Evolutionary conservation across 805 yeast species (phyloP), one percentile per base, ranked within the genome.

Genomic region (Candida bentonensis): DNA sequence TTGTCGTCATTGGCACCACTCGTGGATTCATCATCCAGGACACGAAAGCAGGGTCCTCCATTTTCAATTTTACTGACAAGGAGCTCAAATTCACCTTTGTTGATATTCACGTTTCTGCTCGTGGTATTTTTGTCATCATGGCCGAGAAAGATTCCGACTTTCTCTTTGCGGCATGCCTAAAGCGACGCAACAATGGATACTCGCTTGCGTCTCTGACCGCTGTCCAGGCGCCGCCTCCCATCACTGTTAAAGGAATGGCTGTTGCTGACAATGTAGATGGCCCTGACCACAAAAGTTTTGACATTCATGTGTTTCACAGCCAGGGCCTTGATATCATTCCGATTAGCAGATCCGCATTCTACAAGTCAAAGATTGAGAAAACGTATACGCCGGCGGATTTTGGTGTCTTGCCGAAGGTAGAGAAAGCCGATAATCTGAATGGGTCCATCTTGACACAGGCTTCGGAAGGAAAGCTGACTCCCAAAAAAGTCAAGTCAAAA

Each of bases 301-400:
- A 30, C n/a, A 4, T 30, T 4, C 36, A 30, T 15, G 5, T 30
- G 11, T 30, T 30, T 30, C 36, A 30, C n/a, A 17, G n/a, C 7
- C 5, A 11, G 5, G 36, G 36, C 11, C 36, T 30, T 5, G 36
- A 30, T 15, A 30, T 30, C n/a, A 30, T 30, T n/a, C 36, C 36
- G 5, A n/a, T 30, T 15, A 17, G 36, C 7, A 9, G n/a, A 4
- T 30, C 36, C 7, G 20, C 17, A 30, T 30, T 30, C n/a, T 30
- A 11, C n/a, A 9, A 11, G 7, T 9, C 5, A 9, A 30, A 30
- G 46, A 51, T 53, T 53, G 53, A 53, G 53, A 45, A 53, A 51
- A 55, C 49, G 54, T 53, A 51, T 51, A 53, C 49, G 47, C 55
- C 56, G 53, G 53, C 47, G 51, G 56, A 53, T 53, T 53, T 53